These are phyloP conservation scores for Colletotrichum tamarilloi DNA, from an alignment of 2,329 filamentous ascomycete species.

Conservation along the genomic window DNA sequence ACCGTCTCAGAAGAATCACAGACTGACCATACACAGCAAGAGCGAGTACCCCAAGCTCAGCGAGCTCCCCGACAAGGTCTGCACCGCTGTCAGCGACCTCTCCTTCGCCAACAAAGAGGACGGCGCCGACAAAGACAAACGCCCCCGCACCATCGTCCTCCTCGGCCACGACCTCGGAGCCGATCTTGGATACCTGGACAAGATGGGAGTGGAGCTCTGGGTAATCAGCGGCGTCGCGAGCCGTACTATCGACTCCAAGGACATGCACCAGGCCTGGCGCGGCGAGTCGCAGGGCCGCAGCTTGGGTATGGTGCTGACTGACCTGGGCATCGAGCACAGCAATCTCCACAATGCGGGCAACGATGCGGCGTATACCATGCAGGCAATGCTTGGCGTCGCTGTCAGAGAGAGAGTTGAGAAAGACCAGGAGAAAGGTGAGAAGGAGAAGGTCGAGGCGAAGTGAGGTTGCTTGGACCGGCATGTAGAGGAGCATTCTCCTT, in stretches of 20 bases:
- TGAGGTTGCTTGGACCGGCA: not conserved
- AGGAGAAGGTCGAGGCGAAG: not conserved
- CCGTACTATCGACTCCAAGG: slow-evolving; percentile 78
- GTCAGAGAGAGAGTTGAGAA: slow-evolving; percentile 25
- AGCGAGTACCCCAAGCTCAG: slow-evolving; percentile 53
- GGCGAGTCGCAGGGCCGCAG: slow-evolving; percentile 63
- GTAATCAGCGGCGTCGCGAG: slow-evolving; percentile 61
- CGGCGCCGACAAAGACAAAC: not conserved
- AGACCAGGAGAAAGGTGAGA: not conserved
- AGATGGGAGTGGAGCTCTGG: slow-evolving; percentile 68
- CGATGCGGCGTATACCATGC: slow-evolving; percentile 36
- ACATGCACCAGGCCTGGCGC: slow-evolving; percentile 74
- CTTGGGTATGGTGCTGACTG: slow-evolving; percentile 69
- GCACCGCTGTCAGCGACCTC: slow-evolving; percentile 48
- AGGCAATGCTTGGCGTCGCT: slow-evolving; percentile 40
- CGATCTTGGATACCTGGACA: slow-evolving; percentile 61
- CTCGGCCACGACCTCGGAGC: slow-evolving; percentile 80
- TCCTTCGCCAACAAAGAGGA: not conserved
- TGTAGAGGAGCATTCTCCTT: not conserved
- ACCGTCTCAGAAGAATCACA: no score
- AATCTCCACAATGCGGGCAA: slow-evolving; percentile 38
- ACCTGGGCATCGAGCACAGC: slow-evolving; percentile 21
- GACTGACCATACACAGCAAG: slow-evolving; percentile 43
- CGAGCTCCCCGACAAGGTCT: slow-evolving; percentile 49
- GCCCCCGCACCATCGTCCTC: slow-evolving; percentile 69